phyloP scores from a whole-genome alignment of 2,329 filamentous ascomycete genomes.

The Xylariales sp. region DNA sequence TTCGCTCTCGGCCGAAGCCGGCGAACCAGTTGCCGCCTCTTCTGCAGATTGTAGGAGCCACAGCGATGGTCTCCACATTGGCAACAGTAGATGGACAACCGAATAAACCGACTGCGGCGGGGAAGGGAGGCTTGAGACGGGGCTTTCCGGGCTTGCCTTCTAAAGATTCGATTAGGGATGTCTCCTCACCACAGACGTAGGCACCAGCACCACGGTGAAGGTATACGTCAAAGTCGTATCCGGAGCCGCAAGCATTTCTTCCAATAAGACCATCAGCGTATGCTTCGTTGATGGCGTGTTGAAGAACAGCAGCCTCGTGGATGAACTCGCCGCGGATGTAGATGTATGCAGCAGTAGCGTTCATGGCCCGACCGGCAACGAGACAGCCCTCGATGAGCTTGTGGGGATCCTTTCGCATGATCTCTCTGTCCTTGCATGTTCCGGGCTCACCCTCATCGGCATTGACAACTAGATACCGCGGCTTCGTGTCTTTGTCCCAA shows the following conservation, averaged over 20 bases:
- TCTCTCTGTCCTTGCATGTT: constrained; percentile 99
- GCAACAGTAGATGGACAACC: constrained; percentile 97
- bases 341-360: constrained; percentile 96
- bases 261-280: constrained; percentile 93
- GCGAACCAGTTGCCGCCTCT: constrained; percentile 92
- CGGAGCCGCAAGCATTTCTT: constrained; percentile 95
- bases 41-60: constrained; percentile 91
- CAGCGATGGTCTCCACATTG: constrained; percentile 95
- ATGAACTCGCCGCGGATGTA: constrained; percentile 99
- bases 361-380: constrained; percentile 95
- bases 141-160: constrained; percentile 99
- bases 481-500: constrained; percentile 97
- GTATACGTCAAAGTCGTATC: constrained; percentile 97
- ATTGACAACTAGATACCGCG: constrained; percentile 95
- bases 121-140: constrained; percentile 97
- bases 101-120: constrained; percentile 93
- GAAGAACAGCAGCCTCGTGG: constrained; percentile 87
- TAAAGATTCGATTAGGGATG: constrained; percentile 93
- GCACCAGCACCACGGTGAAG: constrained; percentile 95
- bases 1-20: constrained; percentile 88
- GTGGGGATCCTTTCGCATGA: constrained; percentile 99
- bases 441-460: constrained; percentile 98
- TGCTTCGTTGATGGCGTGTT: constrained; percentile 94
- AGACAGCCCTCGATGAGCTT: constrained; percentile 98
- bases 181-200: constrained; percentile 98